These are phyloP conservation scores for Rhododendron williamsianum DNA, from an alignment of 148 eudicot genomes.

Conservation along the genomic window DNA sequence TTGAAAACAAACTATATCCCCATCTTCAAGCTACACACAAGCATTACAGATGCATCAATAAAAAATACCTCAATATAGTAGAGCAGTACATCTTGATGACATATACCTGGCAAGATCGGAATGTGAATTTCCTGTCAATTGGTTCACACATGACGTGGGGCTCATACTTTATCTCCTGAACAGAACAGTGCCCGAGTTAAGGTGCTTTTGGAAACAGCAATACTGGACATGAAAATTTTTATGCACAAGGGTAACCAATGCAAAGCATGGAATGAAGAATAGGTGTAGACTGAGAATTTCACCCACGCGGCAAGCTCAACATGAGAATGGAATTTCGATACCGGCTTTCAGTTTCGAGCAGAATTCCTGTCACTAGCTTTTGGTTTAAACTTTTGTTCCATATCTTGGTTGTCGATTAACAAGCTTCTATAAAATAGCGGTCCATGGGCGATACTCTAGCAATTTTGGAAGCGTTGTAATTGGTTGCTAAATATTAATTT, in stretches of 20 bases:
- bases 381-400: neutral
- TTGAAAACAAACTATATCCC: slow-evolving; percentile 41
- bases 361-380: neutral
- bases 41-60: neutral
- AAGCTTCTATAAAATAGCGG: neutral
- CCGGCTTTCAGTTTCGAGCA: neutral
- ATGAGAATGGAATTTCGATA: neutral
- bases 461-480: neutral
- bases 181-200: neutral
- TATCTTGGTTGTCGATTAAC: neutral
- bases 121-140: slow-evolving; percentile 32
- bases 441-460: neutral
- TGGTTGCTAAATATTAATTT: neutral
- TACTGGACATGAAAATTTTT: neutral
- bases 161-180: slow-evolving; percentile 46
- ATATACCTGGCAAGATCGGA: slow-evolving; percentile 41
- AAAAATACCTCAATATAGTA: neutral
- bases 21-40: slow-evolving; percentile 37
- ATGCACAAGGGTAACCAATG: neutral
- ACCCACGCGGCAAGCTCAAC: neutral
- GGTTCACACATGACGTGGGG: slow-evolving; percentile 46
- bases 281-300: neutral
- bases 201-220: neutral
- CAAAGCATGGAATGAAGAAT: neutral
- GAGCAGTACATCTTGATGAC: neutral